A percentile compares a stretch with the other conserved stretches of the same genome.
phyloP scores from a whole-genome alignment of 2,329 filamentous ascomycete genomes.

The Ophiosphaerella korrae region DNA sequence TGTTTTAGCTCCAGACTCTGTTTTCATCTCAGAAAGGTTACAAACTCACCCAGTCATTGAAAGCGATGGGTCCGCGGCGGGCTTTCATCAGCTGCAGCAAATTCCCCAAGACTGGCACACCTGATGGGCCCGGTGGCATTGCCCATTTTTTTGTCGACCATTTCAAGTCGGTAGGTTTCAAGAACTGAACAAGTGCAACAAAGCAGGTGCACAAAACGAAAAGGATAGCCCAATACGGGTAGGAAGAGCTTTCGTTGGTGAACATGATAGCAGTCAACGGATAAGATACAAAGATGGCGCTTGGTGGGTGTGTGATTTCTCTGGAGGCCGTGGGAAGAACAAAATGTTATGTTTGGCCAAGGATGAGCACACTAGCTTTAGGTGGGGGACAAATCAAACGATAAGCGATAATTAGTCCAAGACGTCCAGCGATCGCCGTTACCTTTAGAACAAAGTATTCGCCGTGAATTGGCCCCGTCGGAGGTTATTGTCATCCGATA shows the following conservation, averaged over 20 bases:
- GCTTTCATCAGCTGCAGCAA: slow-evolving; percentile 1
- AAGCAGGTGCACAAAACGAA: not conserved
- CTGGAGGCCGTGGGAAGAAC: not conserved
- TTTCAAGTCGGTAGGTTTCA: slow-evolving; percentile 1
- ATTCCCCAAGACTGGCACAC: not conserved
- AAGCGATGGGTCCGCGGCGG: not conserved
- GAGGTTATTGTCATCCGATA: not conserved
- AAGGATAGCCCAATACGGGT: not conserved
- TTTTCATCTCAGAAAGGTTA: not conserved
- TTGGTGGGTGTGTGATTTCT: not conserved
- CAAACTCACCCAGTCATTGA: slow-evolving; percentile 1
- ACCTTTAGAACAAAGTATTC: not conserved
- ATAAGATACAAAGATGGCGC: not conserved
- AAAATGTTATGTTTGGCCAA: not conserved
- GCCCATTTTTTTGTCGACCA: slow-evolving; percentile 1
- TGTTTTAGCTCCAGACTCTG: not conserved
- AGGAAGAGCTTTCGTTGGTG: not conserved
- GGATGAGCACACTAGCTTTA: too few relatives aligned
- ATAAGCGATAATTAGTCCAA: not conserved
- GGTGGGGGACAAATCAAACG: too few relatives aligned
- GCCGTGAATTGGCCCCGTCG: not conserved
- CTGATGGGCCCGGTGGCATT: not conserved
- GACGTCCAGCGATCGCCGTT: not conserved
- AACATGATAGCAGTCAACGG: not conserved
- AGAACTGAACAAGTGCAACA: not conserved